phyloP scores from a whole-genome alignment of 768 basidiomycete species.

The Hygrophoropsis aurantiaca region DNA sequence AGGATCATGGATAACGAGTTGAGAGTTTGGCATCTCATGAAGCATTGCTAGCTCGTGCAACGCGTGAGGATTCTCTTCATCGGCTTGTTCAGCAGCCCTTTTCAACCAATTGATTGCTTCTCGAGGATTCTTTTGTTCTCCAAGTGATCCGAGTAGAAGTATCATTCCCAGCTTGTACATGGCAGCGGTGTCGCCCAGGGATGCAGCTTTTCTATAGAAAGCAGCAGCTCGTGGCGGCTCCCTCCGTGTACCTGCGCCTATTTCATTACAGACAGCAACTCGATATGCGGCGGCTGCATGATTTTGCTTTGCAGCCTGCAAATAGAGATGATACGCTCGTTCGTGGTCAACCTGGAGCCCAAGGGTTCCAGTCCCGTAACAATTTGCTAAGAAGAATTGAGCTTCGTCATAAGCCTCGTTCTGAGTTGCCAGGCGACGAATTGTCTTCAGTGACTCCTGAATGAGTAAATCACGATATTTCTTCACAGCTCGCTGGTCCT shows the following conservation, averaged over 20 bases:
- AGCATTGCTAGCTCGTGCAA: conserved; percentile 91
- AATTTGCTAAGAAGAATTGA: conserved; percentile 98
- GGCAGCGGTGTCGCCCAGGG: conserved; percentile 92
- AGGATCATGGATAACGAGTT: conserved; percentile 76
- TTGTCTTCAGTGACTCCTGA: conserved; percentile 85
- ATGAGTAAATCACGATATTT: conserved; percentile 90
- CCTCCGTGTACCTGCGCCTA: conserved; percentile 91
- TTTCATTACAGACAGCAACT: conserved; percentile 98
- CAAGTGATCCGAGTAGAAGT: conserved; percentile 79
- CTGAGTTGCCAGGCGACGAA: conserved; percentile 90
- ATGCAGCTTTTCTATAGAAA: conserved; percentile 96
- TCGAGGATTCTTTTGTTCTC: conserved; percentile 80
- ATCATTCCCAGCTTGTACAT: conserved; percentile 99
- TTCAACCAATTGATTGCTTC: conserved; percentile 95
- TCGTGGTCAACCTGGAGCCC: conserved; percentile 98
- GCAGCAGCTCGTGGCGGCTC: conserved; percentile 88
- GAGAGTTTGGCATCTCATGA: conserved; percentile 69
- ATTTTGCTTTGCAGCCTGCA: conserved; percentile 97
- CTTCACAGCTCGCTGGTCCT: conserved; percentile 80
- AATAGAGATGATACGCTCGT: conserved; percentile 93
- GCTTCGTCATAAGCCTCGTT: conserved; percentile 93
- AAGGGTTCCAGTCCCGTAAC: conserved; percentile 91
- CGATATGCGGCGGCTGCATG: conserved; percentile 94
- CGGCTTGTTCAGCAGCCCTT: conserved; percentile 94
- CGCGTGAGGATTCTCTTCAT: conserved; percentile 97